Base-by-base conservation (phyloP, 148 eudicot species). In the Arbutus unedo region DNA sequence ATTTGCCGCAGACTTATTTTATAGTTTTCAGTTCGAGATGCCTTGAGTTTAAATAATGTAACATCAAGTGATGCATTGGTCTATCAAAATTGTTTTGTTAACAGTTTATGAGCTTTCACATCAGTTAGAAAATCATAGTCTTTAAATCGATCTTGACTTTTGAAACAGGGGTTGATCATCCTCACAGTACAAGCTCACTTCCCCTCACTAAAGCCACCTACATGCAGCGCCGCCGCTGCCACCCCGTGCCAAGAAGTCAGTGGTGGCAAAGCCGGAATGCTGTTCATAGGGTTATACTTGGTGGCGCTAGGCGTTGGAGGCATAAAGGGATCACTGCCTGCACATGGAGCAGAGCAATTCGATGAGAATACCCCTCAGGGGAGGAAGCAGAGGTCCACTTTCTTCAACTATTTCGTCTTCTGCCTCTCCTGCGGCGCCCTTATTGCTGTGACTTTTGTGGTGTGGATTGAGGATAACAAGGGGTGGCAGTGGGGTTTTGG, bases 401-500 rank as follows among this genome's bases (percentile, higher is more conserved):
- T 93, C 84, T 96, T 96, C 88, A 96, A 96, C 85, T 96, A 96
- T 91, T 96, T 87, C 71, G 99, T 96, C 66, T 94, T 94, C 74
- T 91, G 91, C 64, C 97, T 96, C 9, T 79, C 99, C 0, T 83
- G 84, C 25, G 99, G 99, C 5, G 98, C 87, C 38, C 90, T 96
- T 3, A 90, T 96, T 38, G 99, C 99, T 0, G 96, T 93, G n/a
- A 96, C 99, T 0, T 90, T 96, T 1, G 98, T 96, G 31, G 98
- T 96, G 47, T 96, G 99, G 99, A 67, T 96, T 45, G 99, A 96
- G 81, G 99, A 96, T 70, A 96, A 96, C 82, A 90, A 87, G 83
- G 99, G 99, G 0, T 96, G 99, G 99, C 87, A 92, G 85, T 96
- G 99, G 99, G 99, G 99, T 0, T 96, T 96, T 78, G 90, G 91